Evolutionary conservation across 306 rosid species (phyloP).

Genomic region (Cicer pinnatifidum): DNA sequence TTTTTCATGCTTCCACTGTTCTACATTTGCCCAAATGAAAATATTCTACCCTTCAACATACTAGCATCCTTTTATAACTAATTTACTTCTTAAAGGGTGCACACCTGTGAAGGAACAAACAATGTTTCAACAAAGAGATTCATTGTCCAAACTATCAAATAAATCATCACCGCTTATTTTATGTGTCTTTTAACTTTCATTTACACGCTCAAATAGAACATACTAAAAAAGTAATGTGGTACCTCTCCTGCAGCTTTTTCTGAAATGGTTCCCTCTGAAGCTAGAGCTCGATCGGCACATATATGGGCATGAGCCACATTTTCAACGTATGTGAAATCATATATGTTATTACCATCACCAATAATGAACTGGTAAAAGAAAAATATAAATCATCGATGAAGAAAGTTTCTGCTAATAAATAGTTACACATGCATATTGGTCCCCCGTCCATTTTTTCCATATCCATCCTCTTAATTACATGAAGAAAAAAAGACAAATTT

Average conservation of each 20-base stretch:
- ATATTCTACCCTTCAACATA: conserved; percentile 35
- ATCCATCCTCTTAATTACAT: conserved; percentile 26
- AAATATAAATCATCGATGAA: conserved; percentile 39
- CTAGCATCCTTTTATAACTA: conserved; percentile 29
- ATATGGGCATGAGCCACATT: conserved; percentile 94
- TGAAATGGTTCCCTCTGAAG: conserved; percentile 66
- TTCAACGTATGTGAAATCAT: conserved; percentile 94
- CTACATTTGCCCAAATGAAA: conserved; percentile 17
- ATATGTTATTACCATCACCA: conserved; percentile 84
- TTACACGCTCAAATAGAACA: conserved; percentile 19
- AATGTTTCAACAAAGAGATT: conserved; percentile 5
- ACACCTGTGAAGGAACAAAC: conserved; percentile 24
- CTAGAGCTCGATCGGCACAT: conserved; percentile 92
- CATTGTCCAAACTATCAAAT: conserved; percentile 14
- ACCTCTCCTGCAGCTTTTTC: conserved; percentile 97
- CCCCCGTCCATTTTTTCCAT: conserved; percentile 12
- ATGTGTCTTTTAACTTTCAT: conserved; percentile 18
- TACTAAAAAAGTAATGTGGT: conserved; percentile 2
- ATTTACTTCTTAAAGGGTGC: conserved; percentile 26
- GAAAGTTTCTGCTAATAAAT: conserved; percentile 6
- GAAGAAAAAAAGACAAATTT: background rate
- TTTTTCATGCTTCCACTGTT: conserved; percentile 19
- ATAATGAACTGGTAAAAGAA: conserved; percentile 73
- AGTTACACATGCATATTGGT: conserved; percentile 30
- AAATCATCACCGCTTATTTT: conserved; percentile 4